Evolutionary conservation across 192 early-diverging fungal species (phyloP), one percentile per base, ranked within the genome.

Genomic region (Lobosporangium transversale): DNA sequence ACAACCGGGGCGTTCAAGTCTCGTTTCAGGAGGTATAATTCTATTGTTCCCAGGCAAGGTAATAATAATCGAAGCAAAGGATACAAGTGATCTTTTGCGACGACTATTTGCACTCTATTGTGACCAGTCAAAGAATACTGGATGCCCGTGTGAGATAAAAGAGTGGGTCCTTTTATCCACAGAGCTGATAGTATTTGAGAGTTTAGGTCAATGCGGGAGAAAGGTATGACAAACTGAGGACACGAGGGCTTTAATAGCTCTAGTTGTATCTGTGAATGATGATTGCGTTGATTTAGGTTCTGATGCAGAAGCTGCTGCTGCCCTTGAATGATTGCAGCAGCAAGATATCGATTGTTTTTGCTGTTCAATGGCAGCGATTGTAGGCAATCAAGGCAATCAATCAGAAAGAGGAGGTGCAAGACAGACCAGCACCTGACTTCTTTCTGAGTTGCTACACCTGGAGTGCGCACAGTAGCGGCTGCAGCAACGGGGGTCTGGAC

Each of bases 21-120:
- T 53, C 50, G 53, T 55, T 51, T 35, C 36, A 40, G 17, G 27
- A 59, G 57, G 43, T 8, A 49, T 49, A 14, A 14, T 40, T 7
- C 37, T 40, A 10, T 7, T 40, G 37, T 14, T 49, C 30, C 27
- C 18, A 27, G 45, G 29, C n/a, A 17, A 49, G 52, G 32, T 12
- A 10, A 36, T 20, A 29, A 58, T 55, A 68, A 58, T 52, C 66
- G 66, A 42, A 52, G 66, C 66, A 68, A 68, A 58, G 66, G 66
- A 58, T 52, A 14, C 37, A 10, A 29, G 24, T 32, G 36, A 27
- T 35, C 66, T 44, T 68, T 68, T 58, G 56, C 66, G 27, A 52
- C 66, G 66, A 58, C 52, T 68, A 49, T 29, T 26, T 52, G 48
- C 36, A 42, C 45, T 33, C 43, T 49, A 17, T 12, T 7, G 35